phyloP scores from a whole-genome alignment of 495 filamentous ascomycete species.

The Trichoderma orchidacearum region DNA sequence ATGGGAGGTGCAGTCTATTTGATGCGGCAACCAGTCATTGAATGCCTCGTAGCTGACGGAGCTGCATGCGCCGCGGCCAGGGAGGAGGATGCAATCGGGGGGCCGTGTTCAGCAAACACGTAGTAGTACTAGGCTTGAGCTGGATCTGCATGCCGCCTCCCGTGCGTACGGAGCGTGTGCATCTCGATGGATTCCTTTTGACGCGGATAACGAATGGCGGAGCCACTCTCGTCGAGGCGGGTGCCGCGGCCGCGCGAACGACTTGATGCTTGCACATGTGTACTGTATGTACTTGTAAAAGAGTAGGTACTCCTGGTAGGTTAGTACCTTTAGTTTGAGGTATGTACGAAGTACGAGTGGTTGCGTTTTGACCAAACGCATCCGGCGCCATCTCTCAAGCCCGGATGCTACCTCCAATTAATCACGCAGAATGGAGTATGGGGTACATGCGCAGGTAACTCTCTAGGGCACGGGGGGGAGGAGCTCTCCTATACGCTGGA shows the following conservation, averaged over 20 bases:
- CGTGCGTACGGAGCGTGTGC: too few relatives aligned
- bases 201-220: background rate
- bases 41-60: background rate
- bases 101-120: background rate
- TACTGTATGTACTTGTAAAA: too few relatives aligned
- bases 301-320: too few relatives aligned
- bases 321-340: too few relatives aligned
- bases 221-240: background rate
- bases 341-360: too few relatives aligned
- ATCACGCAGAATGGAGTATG: background rate
- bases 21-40: background rate
- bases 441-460: background rate
- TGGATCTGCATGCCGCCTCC: background rate
- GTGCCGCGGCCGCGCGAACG: background rate
- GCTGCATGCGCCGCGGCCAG: background rate
- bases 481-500: too few relatives aligned
- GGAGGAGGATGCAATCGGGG: background rate
- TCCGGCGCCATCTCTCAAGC: background rate
- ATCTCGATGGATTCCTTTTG: background rate
- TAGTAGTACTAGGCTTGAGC: background rate
- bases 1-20: background rate
- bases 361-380: background rate
- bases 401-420: background rate
- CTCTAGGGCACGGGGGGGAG: too few relatives aligned
- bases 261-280: too few relatives aligned